These are phyloP conservation scores for Populus euphratica DNA, from an alignment of 345 rosid genomes.

Conservation along the genomic window DNA sequence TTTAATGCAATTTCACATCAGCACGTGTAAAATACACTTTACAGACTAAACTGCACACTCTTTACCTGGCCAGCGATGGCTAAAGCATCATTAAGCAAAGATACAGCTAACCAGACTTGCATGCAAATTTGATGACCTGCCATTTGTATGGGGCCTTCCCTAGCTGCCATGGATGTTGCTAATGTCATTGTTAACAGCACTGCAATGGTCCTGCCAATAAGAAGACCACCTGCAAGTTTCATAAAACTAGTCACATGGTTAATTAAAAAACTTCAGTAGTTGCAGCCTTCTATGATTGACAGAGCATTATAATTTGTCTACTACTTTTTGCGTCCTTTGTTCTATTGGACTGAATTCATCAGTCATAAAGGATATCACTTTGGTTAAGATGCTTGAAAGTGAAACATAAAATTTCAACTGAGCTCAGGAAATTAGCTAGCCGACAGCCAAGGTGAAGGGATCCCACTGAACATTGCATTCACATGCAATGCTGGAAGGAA, in stretches of 20 bases:
- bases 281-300: neutral
- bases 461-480: neutral
- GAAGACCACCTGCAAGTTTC: conserved; percentile 68
- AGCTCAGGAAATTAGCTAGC: neutral
- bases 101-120: conserved; percentile 85
- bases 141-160: conserved; percentile 81
- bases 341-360: neutral
- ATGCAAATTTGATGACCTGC: conserved; percentile 93
- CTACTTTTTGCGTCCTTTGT: neutral
- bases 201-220: conserved; percentile 81
- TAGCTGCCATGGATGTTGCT: conserved; percentile 85
- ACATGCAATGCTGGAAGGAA: neutral
- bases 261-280: neutral
- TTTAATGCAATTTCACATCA: neutral
- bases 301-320: neutral
- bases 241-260: conserved; percentile 3
- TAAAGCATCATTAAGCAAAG: conserved; percentile 88
- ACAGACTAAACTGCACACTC: neutral
- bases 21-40: neutral
- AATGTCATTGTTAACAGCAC: conserved; percentile 72
- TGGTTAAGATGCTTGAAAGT: neutral
- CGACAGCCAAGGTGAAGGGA: neutral
- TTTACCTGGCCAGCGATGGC: conserved; percentile 94
- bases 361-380: neutral
- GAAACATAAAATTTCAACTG: neutral